phyloP scores from a whole-genome alignment of 2,329 filamentous ascomycete species.

The Calonectria montana region DNA sequence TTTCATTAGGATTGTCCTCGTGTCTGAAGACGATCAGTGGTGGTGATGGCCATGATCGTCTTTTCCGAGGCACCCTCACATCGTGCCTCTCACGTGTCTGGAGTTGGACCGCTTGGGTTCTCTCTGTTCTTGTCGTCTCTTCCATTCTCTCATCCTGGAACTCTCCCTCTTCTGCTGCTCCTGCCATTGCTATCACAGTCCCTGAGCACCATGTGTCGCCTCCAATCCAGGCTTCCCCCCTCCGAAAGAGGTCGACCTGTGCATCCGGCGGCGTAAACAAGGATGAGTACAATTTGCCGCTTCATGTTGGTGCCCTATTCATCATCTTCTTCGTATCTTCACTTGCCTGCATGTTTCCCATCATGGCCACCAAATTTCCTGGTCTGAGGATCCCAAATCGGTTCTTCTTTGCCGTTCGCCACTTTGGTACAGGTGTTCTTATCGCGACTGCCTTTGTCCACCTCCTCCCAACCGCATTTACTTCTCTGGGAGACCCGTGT shows the following conservation, averaged over 20 bases:
- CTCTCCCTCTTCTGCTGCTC: slow-evolving; percentile 18
- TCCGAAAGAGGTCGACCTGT: slow-evolving; percentile 45
- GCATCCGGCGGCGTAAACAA: slow-evolving; percentile 44
- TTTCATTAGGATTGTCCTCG: slow-evolving; percentile 43
- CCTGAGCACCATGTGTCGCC: slow-evolving; percentile 16
- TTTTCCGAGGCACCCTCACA: slow-evolving; percentile 44
- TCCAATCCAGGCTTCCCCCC: slow-evolving; percentile 26
- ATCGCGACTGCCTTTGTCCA: slow-evolving; percentile 85
- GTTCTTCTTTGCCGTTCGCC: slow-evolving; percentile 69
- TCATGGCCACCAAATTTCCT: slow-evolving; percentile 64
- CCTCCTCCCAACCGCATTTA: slow-evolving; percentile 74
- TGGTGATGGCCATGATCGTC: slow-evolving; percentile 55
- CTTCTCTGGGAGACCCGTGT: slow-evolving; percentile 71
- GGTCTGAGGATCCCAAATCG: slow-evolving; percentile 63
- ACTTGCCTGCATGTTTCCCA: slow-evolving; percentile 63
- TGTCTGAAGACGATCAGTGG: slow-evolving; percentile 48
- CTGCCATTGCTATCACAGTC: neutral
- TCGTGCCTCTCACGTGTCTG: slow-evolving; percentile 47
- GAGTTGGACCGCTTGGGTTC: slow-evolving; percentile 56
- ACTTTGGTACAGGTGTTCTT: slow-evolving; percentile 83
- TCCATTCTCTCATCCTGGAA: slow-evolving; percentile 43
- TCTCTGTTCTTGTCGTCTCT: slow-evolving; percentile 55
- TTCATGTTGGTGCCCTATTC: slow-evolving; percentile 69
- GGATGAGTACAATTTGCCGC: slow-evolving; percentile 63
- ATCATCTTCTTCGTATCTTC: slow-evolving; percentile 61